Percentiles rank a stretch among this genome's conserved stretches.
Conservation (phyloP, 2,329 filamentous ascomycete genomes). For the Epichloe festucae region DNA sequence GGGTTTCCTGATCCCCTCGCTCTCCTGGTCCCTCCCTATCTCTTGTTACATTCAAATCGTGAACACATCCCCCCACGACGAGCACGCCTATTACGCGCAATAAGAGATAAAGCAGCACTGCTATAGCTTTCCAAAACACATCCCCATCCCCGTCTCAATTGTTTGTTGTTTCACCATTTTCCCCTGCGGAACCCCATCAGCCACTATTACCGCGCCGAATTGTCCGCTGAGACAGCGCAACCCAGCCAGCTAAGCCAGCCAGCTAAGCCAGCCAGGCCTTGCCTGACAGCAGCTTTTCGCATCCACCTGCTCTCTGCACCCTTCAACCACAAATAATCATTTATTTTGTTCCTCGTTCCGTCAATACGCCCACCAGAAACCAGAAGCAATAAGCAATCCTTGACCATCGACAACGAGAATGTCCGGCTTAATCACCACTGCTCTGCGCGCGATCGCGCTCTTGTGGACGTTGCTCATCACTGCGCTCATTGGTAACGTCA, state of each 20-base stretch:
- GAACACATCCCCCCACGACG: too few relatives aligned
- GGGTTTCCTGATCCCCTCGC: too few relatives aligned
- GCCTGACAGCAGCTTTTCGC: background rate
- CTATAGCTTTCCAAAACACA: background rate
- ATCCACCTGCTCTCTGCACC: background rate
- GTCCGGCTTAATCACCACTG: conserved; percentile 28
- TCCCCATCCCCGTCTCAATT: background rate
- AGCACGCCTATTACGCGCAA: background rate
- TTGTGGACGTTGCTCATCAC: conserved; percentile 40
- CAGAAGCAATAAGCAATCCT: background rate
- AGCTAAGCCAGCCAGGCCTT: too few relatives aligned
- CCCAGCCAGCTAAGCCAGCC: background rate
- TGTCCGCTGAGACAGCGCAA: background rate
- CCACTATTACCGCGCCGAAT: background rate
- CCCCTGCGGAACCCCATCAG: background rate
- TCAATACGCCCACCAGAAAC: background rate
- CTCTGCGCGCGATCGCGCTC: conserved; percentile 36
- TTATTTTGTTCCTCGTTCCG: background rate
- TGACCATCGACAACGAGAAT: conserved; percentile 8
- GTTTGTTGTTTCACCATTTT: background rate
- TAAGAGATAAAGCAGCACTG: background rate
- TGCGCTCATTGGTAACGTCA: conserved; percentile 45
- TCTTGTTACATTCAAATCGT: too few relatives aligned
- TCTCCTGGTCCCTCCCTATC: too few relatives aligned
- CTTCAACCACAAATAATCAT: background rate